Conservation (phyloP, 176 grass and related monocot genomes). For the Lolium rigidum region DNA sequence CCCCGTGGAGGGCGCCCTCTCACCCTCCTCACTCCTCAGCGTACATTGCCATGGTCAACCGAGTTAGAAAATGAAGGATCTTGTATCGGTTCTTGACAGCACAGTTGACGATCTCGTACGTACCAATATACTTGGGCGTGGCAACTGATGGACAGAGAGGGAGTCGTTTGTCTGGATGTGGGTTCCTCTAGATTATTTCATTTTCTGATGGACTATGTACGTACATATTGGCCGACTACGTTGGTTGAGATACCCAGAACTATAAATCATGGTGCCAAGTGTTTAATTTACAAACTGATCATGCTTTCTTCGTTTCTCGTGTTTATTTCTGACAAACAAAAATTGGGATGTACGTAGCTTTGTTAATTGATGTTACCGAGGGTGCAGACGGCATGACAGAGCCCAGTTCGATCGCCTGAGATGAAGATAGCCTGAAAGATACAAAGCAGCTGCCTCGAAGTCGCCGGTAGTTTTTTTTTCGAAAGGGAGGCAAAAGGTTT, state of each 20-base stretch:
- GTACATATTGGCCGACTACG: background rate
- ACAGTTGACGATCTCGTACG: background rate
- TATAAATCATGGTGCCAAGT: background rate
- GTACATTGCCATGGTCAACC: background rate
- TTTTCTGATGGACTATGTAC: background rate
- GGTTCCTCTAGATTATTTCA: background rate
- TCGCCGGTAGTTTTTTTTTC: constrained; percentile 17
- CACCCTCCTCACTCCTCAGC: constrained; percentile 17
- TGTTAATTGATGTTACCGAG: background rate
- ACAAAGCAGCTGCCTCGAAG: background rate
- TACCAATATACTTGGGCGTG: background rate
- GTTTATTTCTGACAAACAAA: background rate
- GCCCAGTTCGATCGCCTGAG: background rate
- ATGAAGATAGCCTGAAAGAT: background rate
- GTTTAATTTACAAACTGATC: background rate
- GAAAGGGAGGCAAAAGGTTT: no score
- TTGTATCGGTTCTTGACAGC: background rate
- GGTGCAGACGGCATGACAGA: background rate
- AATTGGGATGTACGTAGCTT: background rate
- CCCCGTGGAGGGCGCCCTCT: background rate
- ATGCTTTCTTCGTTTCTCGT: background rate
- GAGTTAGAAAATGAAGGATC: background rate
- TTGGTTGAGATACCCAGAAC: background rate
- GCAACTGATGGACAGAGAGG: background rate
- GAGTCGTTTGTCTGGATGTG: background rate